phyloP scores from a whole-genome alignment of 805 yeast species.

The Pichia scutulata region DNA sequence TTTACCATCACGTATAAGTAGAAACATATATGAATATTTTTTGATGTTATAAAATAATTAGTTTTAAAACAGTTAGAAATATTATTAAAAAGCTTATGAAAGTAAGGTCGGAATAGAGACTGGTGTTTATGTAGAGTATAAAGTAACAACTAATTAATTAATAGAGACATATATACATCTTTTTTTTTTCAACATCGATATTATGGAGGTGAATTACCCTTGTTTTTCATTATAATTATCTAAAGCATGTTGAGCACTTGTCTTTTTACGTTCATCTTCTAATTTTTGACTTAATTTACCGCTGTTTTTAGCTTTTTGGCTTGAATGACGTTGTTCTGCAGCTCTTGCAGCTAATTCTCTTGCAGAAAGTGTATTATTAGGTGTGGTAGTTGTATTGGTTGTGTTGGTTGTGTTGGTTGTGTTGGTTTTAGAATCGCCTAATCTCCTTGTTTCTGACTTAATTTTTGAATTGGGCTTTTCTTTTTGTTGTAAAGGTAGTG shows the following conservation, averaged over 20 bases:
- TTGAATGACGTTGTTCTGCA: slow-evolving; percentile 15
- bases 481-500: background rate
- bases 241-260: background rate
- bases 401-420: background rate
- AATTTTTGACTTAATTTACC: slow-evolving; percentile 23
- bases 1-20: no score
- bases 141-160: no score
- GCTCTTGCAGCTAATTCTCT: slow-evolving; percentile 25
- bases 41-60: no score
- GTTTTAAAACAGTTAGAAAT: no score
- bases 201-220: background rate
- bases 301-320: slow-evolving; percentile 6
- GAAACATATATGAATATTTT: no score
- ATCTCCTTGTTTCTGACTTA: background rate
- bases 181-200: background rate
- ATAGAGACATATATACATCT: background rate
- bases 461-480: background rate
- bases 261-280: slow-evolving; percentile 19
- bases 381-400: background rate
- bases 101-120: no score
- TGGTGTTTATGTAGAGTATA: no score
- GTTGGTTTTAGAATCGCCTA: background rate
- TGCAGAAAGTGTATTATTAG: slow-evolving; percentile 8
- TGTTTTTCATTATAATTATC: background rate
- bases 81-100: no score